phyloP scores from a whole-genome alignment of 2,329 filamentous ascomycete genomes.

The Calonectria pseudoreteaudii region DNA sequence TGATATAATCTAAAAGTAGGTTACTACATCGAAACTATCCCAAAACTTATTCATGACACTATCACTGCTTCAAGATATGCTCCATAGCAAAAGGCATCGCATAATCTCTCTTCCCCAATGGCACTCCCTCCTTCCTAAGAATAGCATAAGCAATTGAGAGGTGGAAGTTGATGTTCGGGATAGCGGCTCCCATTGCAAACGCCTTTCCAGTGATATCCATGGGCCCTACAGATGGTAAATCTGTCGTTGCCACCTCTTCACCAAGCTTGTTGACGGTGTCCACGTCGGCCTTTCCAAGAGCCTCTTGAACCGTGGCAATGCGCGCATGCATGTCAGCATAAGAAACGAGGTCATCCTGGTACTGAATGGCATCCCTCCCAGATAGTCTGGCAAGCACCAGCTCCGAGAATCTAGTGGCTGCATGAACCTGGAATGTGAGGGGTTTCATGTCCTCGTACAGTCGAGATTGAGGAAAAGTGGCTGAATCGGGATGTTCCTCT shows the following conservation, averaged over 20 bases:
- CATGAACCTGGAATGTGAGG: conserved; percentile 49
- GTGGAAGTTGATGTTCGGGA: conserved; percentile 74
- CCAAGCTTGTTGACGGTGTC: conserved; percentile 45
- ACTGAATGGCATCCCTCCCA: conserved; percentile 39
- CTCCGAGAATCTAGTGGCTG: conserved; percentile 42
- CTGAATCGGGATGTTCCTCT: conserved; percentile 44
- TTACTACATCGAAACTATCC: not conserved
- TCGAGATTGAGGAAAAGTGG: conserved; percentile 43
- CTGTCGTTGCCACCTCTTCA: conserved; percentile 39
- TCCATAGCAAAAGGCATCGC: not conserved
- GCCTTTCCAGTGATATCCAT: conserved; percentile 42
- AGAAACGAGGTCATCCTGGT: conserved; percentile 42
- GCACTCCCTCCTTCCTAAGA: conserved; percentile 68
- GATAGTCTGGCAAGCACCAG: conserved; percentile 44
- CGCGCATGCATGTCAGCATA: conserved; percentile 47
- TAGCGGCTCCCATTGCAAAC: conserved; percentile 58
- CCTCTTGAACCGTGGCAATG: conserved; percentile 41
- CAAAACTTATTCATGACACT: not conserved
- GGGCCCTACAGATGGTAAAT: conserved; percentile 32
- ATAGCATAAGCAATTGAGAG: conserved; percentile 68
- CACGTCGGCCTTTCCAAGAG: conserved; percentile 46
- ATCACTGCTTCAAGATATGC: not conserved
- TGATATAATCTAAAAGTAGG: not conserved
- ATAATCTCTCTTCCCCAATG: conserved; percentile 68
- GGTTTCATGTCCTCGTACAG: conserved; percentile 53